These are phyloP conservation scores for Neoboletus magnificus DNA, from an alignment of 768 basidiomycete species.

Conservation along the genomic window DNA sequence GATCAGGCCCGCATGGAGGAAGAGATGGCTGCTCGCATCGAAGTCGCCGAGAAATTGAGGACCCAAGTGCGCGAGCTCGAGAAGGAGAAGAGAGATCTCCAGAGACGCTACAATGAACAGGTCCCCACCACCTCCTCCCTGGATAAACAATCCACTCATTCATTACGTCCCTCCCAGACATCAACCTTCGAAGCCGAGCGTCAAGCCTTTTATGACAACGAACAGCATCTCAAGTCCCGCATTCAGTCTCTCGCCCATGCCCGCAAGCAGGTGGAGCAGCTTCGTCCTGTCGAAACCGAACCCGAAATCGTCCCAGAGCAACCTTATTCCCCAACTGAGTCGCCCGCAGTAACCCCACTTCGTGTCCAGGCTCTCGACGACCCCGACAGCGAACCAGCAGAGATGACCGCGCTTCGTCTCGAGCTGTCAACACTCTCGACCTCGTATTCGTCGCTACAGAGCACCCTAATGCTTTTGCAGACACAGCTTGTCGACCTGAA, in stretches of 20 bases:
- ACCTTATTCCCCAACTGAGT: slow-evolving; percentile 25
- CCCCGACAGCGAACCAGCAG: slow-evolving; percentile 74
- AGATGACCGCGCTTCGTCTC: slow-evolving; percentile 78
- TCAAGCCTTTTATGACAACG: slow-evolving; percentile 89
- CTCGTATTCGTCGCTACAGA: slow-evolving; percentile 79
- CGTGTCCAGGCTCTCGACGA: slow-evolving; percentile 53
- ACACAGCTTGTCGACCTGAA: slow-evolving; percentile 84
- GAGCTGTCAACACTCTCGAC: slow-evolving; percentile 86
- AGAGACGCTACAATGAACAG: slow-evolving; percentile 87
- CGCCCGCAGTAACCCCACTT: slow-evolving; percentile 19
- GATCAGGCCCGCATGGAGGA: slow-evolving; percentile 81
- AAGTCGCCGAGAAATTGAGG: slow-evolving; percentile 79
- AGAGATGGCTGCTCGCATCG: slow-evolving; percentile 77
- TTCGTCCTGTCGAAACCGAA: slow-evolving; percentile 35
- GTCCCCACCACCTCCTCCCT: slow-evolving; percentile 35
- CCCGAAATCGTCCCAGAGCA: slow-evolving; percentile 41
- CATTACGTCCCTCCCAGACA: slow-evolving; percentile 46
- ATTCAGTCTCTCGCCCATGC: slow-evolving; percentile 75
- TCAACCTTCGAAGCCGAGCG: slow-evolving; percentile 88
- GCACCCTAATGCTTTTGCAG: slow-evolving; percentile 79
- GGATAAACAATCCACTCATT: slow-evolving; percentile 13
- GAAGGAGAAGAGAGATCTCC: slow-evolving; percentile 81
- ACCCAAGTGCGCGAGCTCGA: slow-evolving; percentile 80
- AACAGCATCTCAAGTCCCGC: slow-evolving; percentile 88
- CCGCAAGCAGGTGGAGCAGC: slow-evolving; percentile 50